A percentile compares a stretch with the other conserved stretches of the same genome.
Evolutionary conservation across 306 rosid genomes (phyloP).

Genomic region (Hippophae rhamnoides): DNA sequence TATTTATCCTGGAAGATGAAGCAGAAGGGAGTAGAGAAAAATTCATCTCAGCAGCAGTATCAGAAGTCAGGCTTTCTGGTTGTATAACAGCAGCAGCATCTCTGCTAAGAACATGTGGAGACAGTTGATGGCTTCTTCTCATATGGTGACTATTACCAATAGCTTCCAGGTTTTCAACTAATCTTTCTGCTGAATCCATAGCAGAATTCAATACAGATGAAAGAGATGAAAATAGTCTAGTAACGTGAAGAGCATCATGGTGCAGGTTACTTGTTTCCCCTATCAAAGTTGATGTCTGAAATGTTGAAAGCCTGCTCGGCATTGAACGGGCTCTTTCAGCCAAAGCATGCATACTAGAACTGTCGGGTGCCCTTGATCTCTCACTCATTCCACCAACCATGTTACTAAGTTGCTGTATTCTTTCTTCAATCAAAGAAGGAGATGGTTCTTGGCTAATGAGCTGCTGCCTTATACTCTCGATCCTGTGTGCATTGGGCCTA

Average conservation of each 20-base stretch:
- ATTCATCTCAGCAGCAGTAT: constrained; percentile 30
- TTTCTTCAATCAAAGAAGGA: constrained; percentile 38
- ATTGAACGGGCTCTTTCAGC: constrained; percentile 23
- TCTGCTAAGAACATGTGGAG: constrained; percentile 16
- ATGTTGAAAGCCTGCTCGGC: constrained; percentile 17
- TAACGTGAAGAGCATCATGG: constrained; percentile 26
- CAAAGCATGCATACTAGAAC: constrained; percentile 8
- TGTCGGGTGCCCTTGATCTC: constrained; percentile 25
- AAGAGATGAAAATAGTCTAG: constrained; percentile 56
- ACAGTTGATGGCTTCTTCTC: constrained; percentile 22
- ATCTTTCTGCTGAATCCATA: constrained; percentile 48
- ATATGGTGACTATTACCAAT: constrained; percentile 24
- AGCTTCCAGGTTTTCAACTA: constrained; percentile 52
- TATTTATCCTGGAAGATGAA: constrained; percentile 28
- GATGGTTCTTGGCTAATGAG: constrained; percentile 28
- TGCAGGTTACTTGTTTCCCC: constrained; percentile 22
- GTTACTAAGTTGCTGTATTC: constrained; percentile 39
- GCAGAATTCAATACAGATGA: constrained; percentile 60
- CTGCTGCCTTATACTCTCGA: constrained; percentile 51
- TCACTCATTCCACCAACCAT: constrained; percentile 36
- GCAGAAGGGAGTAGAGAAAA: constrained; percentile 18
- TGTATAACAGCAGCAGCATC: constrained; percentile 26
- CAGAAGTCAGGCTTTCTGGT: constrained; percentile 28
- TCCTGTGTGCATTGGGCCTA: constrained; percentile 52
- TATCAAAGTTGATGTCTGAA: constrained; percentile 11